A percentile compares a stretch with the other conserved stretches of the same genome.
Conservation (phyloP, 768 basidiomycete genomes). For the Favolaschia claudopus region DNA sequence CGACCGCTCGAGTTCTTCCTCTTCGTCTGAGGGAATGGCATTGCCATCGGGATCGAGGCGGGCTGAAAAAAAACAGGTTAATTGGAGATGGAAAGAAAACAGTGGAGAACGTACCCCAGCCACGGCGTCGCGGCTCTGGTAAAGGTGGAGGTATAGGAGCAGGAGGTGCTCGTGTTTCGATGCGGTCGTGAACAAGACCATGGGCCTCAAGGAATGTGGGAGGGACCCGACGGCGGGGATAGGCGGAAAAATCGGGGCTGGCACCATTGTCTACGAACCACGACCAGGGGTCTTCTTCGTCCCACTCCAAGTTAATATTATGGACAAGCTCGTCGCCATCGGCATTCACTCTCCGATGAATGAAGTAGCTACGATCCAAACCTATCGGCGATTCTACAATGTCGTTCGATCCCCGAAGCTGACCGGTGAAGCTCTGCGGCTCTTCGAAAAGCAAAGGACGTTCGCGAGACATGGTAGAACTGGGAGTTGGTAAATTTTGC, state of each 20-base stretch:
- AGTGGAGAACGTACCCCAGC: conserved; percentile 50
- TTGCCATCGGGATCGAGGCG: conserved; percentile 67
- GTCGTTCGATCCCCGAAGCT: conserved; percentile 18
- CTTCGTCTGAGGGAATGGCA: conserved; percentile 68
- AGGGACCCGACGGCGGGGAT: conserved; percentile 9
- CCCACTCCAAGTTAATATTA: conserved; percentile 49
- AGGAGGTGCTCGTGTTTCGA: conserved; percentile 13
- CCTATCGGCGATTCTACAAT: conserved; percentile 22
- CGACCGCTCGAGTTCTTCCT: conserved; percentile 64
- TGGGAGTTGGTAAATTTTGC: conserved; percentile 46
- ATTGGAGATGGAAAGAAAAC: background rate
- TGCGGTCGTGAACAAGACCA: too few relatives aligned
- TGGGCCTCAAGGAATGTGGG: conserved; percentile 2
- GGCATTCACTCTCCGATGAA: conserved; percentile 43
- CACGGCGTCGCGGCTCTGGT: conserved; percentile 42
- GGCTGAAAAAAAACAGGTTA: too few relatives aligned
- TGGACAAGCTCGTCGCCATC: conserved; percentile 50
- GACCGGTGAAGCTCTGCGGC: conserved; percentile 40
- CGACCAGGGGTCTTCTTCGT: conserved; percentile 44
- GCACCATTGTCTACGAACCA: conserved; percentile 32
- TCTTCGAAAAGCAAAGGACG: conserved; percentile 51
- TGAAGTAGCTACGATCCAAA: conserved; percentile 40
- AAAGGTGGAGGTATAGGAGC: background rate
- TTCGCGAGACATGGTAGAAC: conserved; percentile 36
- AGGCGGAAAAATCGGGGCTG: conserved; percentile 7